These are phyloP conservation scores for Candida albicans DNA, from an alignment of 1,139 yeast genomes.

Conservation along the genomic window DNA sequence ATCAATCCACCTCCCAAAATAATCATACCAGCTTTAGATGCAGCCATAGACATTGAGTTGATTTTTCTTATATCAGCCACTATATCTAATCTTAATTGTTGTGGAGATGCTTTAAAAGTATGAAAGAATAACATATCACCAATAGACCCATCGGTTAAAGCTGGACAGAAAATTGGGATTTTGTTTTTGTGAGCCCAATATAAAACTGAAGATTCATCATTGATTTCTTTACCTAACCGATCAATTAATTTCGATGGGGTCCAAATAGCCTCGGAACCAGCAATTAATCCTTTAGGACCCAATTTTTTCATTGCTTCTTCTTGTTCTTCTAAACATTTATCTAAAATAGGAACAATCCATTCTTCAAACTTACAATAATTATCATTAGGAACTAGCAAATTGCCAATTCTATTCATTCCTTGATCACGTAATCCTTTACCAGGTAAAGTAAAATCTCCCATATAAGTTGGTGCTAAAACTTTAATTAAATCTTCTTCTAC, in stretches of 20 bases:
- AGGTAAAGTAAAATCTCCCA: conserved; percentile 84
- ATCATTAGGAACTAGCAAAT: conserved; percentile 93
- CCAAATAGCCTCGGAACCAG: conserved; percentile 59
- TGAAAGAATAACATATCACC: conserved; percentile 99
- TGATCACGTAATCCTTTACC: conserved; percentile 85
- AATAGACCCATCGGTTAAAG: conserved; percentile 94
- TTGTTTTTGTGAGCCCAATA: conserved; percentile 98
- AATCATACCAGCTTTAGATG: conserved; percentile 94
- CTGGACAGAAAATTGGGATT: conserved; percentile 96
- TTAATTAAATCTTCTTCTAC: conserved; percentile 96
- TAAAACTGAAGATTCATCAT: conserved; percentile 89
- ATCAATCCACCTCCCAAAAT: conserved; percentile 95
- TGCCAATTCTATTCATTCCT: conserved; percentile 98
- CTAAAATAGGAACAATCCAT: conserved; percentile 95
- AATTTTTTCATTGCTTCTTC: conserved; percentile 60
- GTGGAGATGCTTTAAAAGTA: conserved; percentile 91
- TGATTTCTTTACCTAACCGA: conserved; percentile 90
- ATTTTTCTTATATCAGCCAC: conserved; percentile 90
- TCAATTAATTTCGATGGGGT: conserved; percentile 93
- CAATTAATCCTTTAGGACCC: conserved; percentile 57
- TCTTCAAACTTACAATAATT: conserved; percentile 97
- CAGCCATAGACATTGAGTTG: conserved; percentile 93
- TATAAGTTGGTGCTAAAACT: conserved; percentile 91
- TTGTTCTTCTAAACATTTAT: conserved; percentile 85
- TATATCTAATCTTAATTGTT: conserved; percentile 83